Evolutionary conservation across 192 early-diverging fungal species (phyloP).

Genomic region (Phycomyces nitens): DNA sequence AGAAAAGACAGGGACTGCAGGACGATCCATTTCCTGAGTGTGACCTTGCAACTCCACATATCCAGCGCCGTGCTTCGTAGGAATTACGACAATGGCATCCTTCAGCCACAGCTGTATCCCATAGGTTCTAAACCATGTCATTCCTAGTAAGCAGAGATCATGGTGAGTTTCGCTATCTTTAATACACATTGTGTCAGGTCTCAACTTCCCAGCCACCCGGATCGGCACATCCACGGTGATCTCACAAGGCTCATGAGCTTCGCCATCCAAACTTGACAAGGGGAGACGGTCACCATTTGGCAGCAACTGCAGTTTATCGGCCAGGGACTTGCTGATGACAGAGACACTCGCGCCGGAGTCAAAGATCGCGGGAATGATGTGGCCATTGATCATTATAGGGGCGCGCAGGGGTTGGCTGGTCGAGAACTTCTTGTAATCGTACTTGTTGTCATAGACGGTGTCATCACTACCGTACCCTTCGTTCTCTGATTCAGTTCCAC

Average conservation of each 20-base stretch:
- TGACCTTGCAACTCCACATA: neutral
- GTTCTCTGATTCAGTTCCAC: neutral
- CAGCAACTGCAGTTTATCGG: neutral
- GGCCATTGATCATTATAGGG: neutral
- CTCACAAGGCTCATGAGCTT: neutral
- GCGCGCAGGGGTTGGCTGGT: neutral
- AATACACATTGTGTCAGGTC: neutral
- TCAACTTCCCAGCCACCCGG: neutral
- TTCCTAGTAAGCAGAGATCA: no score
- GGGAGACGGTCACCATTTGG: neutral
- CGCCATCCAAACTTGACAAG: neutral
- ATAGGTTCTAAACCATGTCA: neutral
- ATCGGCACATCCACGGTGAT: neutral
- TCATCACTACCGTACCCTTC: slow-evolving; percentile 1
- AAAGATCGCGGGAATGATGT: neutral
- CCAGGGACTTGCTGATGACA: neutral
- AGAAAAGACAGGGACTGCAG: neutral
- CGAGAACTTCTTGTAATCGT: neutral
- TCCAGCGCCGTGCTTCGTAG: neutral
- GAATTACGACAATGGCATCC: neutral
- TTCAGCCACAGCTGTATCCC: neutral
- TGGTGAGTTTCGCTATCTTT: neutral
- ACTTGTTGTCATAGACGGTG: neutral
- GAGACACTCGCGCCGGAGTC: slow-evolving; percentile 11
- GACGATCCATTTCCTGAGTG: neutral